Evolutionary conservation across 805 yeast species (phyloP).

Genomic region (Suhomyces sp.): DNA sequence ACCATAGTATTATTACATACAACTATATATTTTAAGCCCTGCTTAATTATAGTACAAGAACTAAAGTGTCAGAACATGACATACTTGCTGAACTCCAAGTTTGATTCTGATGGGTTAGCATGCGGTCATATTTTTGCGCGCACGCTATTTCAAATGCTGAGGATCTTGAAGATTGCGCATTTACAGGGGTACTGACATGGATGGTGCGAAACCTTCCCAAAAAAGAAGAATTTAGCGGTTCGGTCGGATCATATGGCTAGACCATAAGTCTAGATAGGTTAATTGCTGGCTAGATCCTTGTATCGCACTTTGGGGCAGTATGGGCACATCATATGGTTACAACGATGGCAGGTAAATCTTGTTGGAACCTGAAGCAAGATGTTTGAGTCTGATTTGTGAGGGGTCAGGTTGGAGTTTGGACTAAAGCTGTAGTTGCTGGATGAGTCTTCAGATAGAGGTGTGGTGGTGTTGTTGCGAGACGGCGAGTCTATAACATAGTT

Average conservation of each 20-base stretch:
- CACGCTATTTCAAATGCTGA: not conserved
- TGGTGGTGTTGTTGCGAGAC: not conserved
- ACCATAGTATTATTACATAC: not conserved
- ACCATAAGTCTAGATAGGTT: not conserved
- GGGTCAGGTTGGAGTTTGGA: not conserved
- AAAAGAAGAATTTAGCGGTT: not conserved
- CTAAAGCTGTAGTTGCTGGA: not conserved
- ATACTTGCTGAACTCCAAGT: not conserved
- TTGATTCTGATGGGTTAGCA: not conserved
- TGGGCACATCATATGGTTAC: slow-evolving; percentile 44
- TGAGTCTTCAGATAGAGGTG: not conserved
- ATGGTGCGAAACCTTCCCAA: not conserved
- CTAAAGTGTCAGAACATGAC: not conserved
- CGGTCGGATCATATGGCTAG: not conserved
- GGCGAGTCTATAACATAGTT: not conserved
- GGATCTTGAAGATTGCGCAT: not conserved
- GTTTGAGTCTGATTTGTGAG: slow-evolving; percentile 4
- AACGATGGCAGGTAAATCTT: slow-evolving; percentile 36
- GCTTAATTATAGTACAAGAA: not conserved
- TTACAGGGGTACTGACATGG: not conserved
- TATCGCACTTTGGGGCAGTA: slow-evolving; percentile 36
- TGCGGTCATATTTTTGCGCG: not conserved
- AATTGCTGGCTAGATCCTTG: slow-evolving; percentile 20
- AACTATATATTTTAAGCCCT: not conserved
- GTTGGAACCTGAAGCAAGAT: slow-evolving; percentile 29